phyloP scores from a whole-genome alignment of 129 eudicot species.

The Saussurea involucrata region DNA sequence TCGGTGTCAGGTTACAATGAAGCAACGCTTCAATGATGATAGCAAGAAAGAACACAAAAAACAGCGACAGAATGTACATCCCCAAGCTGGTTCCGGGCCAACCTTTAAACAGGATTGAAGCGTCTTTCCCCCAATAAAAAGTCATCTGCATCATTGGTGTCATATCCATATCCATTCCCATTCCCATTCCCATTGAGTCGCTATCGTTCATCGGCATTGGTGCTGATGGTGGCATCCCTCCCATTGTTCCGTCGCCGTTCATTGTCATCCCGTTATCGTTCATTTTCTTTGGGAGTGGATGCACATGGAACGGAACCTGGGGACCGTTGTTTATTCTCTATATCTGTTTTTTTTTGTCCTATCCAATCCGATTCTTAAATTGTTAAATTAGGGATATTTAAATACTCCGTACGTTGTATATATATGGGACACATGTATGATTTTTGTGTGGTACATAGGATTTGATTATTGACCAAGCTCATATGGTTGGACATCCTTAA shows the following conservation, averaged over 20 bases:
- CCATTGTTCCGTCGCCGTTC: constrained; percentile 24
- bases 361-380: background rate
- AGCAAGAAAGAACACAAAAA: constrained; percentile 50
- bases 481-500: constrained; percentile 17
- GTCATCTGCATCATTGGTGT: constrained; percentile 74
- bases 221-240: constrained; percentile 16
- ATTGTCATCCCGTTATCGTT: constrained; percentile 14
- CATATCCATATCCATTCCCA: constrained; percentile 27
- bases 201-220: constrained; percentile 10
- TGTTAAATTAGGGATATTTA: constrained; percentile 13
- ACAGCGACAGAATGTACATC: constrained; percentile 49
- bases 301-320: constrained; percentile 29
- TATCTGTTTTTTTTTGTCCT: constrained; percentile 1
- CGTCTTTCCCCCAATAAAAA: constrained; percentile 75
- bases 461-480: constrained; percentile 5
- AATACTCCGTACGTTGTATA: background rate
- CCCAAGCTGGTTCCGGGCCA: constrained; percentile 58
- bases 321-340: constrained; percentile 5
- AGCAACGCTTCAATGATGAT: constrained; percentile 56
- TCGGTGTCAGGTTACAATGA: constrained; percentile 21
- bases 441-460: background rate
- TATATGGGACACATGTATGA: background rate
- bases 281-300: constrained; percentile 22
- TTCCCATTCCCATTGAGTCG: constrained; percentile 17
- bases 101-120: constrained; percentile 57